phyloP scores from a whole-genome alignment of 1,284 basidiomycete species.

The Grifola frondosa region DNA sequence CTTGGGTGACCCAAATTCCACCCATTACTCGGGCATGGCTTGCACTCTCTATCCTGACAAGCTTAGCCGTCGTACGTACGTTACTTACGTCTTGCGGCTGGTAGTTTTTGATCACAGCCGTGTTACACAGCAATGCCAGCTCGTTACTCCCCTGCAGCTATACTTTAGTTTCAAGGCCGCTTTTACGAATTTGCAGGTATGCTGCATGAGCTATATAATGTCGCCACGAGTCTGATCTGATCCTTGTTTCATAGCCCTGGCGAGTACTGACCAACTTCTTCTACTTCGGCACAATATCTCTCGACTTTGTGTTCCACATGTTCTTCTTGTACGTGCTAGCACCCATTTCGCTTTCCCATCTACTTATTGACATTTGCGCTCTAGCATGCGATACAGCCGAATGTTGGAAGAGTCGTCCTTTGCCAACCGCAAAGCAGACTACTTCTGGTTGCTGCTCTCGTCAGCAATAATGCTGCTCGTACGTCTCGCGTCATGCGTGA shows the following conservation, averaged over 20 bases:
- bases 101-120: not conserved
- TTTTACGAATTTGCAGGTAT: conserved; percentile 79
- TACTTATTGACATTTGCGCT: conserved; percentile 1
- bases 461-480: conserved; percentile 84
- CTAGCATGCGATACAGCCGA: conserved; percentile 91
- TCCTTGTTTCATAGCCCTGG: conserved; percentile 66
- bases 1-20: conserved; percentile 85
- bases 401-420: conserved; percentile 97
- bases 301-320: conserved; percentile 96
- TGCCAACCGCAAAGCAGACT: conserved; percentile 87
- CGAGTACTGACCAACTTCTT: conserved; percentile 89
- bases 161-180: conserved; percentile 89
- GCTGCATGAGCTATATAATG: no score
- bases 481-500: conserved; percentile 26
- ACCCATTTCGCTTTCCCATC: not conserved
- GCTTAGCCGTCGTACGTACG: conserved; percentile 77
- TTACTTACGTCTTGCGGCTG: conserved; percentile 4
- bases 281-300: conserved; percentile 90
- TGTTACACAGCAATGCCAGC: conserved; percentile 77
- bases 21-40: conserved; percentile 88
- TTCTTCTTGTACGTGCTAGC: conserved; percentile 86
- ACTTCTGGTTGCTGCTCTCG: conserved; percentile 87
- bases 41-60: conserved; percentile 72
- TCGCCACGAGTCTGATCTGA: not conserved
- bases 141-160: conserved; percentile 86